Evolutionary conservation across 208 protist species (phyloP).

Genomic region (Crithidia bombi): DNA sequence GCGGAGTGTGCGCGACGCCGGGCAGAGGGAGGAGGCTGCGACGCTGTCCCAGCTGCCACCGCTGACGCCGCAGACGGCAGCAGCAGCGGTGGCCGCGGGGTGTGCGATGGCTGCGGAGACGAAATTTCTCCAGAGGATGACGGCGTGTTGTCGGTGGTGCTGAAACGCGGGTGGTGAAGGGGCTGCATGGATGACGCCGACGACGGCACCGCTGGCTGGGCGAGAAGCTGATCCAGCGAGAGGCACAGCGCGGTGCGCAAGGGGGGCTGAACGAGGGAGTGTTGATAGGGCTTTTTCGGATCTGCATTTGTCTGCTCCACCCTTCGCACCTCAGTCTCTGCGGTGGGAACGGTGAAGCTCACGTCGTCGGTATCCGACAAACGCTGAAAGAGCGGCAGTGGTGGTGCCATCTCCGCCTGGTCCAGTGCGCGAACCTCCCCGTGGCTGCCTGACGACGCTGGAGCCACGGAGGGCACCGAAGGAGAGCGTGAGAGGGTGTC

Average conservation of each 20-base stretch:
- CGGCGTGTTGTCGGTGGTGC: not conserved
- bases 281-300: too few relatives aligned
- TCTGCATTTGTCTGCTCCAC: not conserved
- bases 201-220: not conserved
- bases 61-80: not conserved
- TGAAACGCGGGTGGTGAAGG: not conserved
- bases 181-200: not conserved
- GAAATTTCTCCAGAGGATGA: not conserved
- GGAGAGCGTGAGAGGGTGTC: not conserved
- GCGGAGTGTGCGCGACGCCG: not conserved
- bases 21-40: not conserved
- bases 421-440: too few relatives aligned
- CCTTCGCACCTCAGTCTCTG: too few relatives aligned
- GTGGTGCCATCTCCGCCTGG: too few relatives aligned
- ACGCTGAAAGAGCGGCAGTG: too few relatives aligned
- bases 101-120: slow-evolving; percentile 2
- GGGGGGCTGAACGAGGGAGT: not conserved
- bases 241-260: slow-evolving; percentile 4
- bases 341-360: too few relatives aligned
- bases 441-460: too few relatives aligned
- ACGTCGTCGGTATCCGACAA: not conserved
- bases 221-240: slow-evolving; percentile 8
- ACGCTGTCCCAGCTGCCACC: not conserved
- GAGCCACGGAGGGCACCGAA: too few relatives aligned
- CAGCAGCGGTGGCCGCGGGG: slow-evolving; percentile 16